Conservation (phyloP, 495 filamentous ascomycete species). For the Penicillium antarcticum region DNA sequence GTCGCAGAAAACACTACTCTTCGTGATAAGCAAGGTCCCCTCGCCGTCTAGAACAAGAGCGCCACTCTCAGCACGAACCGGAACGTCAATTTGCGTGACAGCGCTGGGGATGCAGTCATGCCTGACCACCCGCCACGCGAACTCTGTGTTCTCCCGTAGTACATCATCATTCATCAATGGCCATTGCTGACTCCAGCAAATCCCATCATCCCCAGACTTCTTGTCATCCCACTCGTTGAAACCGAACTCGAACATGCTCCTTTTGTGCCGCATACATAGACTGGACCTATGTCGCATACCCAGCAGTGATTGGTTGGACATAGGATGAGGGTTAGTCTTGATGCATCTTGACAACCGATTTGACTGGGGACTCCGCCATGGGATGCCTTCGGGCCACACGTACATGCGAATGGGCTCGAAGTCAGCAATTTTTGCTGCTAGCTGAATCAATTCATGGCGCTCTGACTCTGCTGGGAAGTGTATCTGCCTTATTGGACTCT, state of each 20-base stretch:
- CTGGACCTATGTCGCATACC: slow-evolving; percentile 27
- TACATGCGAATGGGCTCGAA: slow-evolving; percentile 27
- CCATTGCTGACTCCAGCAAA: slow-evolving; percentile 15
- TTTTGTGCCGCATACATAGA: slow-evolving; percentile 22
- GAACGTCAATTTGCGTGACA: slow-evolving; percentile 15
- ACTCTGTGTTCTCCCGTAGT: slow-evolving; percentile 19
- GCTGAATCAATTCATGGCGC: slow-evolving; percentile 13
- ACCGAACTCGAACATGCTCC: slow-evolving; percentile 17
- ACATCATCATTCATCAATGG: slow-evolving; percentile 13
- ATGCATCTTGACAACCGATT: neutral
- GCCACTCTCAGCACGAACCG: slow-evolving; percentile 23
- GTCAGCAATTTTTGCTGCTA: slow-evolving; percentile 16
- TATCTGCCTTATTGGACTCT: slow-evolving; percentile 9
- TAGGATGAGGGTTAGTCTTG: slow-evolving; percentile 15
- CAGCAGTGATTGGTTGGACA: slow-evolving; percentile 26
- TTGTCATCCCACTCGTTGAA: slow-evolving; percentile 31
- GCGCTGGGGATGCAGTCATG: slow-evolving; percentile 10
- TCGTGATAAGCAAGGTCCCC: slow-evolving; percentile 25
- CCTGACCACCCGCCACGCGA: slow-evolving; percentile 20
- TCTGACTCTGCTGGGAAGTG: slow-evolving; percentile 19
- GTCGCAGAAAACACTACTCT: slow-evolving; percentile 27
- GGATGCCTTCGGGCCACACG: slow-evolving; percentile 19
- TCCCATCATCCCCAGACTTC: slow-evolving; percentile 13
- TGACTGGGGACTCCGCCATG: slow-evolving; percentile 11
- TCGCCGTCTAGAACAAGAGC: slow-evolving; percentile 25